These are phyloP conservation scores for Venustampulla echinocandica DNA, from an alignment of 495 filamentous ascomycete species.

Conservation along the genomic window DNA sequence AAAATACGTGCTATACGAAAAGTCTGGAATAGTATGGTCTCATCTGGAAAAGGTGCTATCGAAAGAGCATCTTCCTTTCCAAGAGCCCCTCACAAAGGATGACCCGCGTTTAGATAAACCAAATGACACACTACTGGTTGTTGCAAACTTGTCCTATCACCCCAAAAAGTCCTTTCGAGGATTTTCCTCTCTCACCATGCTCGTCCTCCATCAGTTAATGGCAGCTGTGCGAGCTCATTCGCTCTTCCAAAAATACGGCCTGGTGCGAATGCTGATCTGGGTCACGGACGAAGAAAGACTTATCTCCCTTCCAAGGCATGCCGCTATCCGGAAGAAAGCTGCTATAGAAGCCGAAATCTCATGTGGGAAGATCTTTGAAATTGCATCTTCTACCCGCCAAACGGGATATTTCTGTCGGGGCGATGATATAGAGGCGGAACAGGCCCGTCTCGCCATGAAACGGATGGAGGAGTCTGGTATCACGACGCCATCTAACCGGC, in stretches of 20 bases:
- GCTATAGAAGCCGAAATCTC: slow-evolving; percentile 49
- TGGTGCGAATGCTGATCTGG: slow-evolving; percentile 65
- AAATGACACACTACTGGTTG: slow-evolving; percentile 61
- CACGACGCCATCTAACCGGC: slow-evolving; percentile 8
- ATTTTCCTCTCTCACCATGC: slow-evolving; percentile 28
- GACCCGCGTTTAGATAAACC: slow-evolving; percentile 27
- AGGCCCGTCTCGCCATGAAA: slow-evolving; percentile 11
- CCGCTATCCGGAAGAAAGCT: slow-evolving; percentile 42
- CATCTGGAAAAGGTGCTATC: slow-evolving; percentile 42
- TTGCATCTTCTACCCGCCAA: slow-evolving; percentile 27
- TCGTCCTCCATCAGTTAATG: slow-evolving; percentile 43
- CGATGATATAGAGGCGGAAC: slow-evolving; percentile 27
- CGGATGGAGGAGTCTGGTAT: slow-evolving; percentile 17
- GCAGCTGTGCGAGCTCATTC: slow-evolving; percentile 29
- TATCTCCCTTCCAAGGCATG: slow-evolving; percentile 40
- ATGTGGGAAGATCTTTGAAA: slow-evolving; percentile 37
- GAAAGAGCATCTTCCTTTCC: slow-evolving; percentile 40
- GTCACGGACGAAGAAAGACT: slow-evolving; percentile 39
- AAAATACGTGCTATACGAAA: slow-evolving; percentile 42
- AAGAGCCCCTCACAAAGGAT: slow-evolving; percentile 25
- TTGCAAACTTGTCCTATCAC: slow-evolving; percentile 45
- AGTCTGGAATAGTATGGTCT: slow-evolving; percentile 39
- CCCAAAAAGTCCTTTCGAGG: slow-evolving; percentile 26
- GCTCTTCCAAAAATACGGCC: slow-evolving; percentile 53
- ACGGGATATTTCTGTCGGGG: slow-evolving; percentile 14